Conservation (phyloP, 225 moss, liverwort and hornwort genomes). For the Takakia lepidozioides region DNA sequence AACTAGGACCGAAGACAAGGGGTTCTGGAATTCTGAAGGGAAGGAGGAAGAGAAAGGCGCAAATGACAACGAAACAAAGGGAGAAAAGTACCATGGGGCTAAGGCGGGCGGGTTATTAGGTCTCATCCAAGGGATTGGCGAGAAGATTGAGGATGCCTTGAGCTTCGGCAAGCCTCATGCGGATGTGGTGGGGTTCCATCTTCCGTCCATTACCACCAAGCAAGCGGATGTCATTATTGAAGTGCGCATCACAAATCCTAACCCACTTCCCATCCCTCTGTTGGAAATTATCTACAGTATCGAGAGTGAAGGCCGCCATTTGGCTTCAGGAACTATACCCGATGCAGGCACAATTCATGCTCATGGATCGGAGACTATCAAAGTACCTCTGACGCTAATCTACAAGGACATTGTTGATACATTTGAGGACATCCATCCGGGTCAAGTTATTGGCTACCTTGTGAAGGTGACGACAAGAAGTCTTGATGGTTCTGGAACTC, state of each 20-base stretch:
- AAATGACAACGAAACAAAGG: slow-evolving; percentile 11
- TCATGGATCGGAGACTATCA: slow-evolving; percentile 67
- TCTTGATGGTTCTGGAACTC: too few species aligned
- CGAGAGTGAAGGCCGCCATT: slow-evolving; percentile 51
- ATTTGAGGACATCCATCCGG: slow-evolving; percentile 71
- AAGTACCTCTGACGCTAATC: slow-evolving; percentile 63
- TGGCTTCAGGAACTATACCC: slow-evolving; percentile 69
- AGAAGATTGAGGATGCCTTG: slow-evolving; percentile 48
- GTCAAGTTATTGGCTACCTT: slow-evolving; percentile 65
- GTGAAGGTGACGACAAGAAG: slow-evolving; percentile 22
- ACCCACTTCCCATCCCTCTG: slow-evolving; percentile 79
- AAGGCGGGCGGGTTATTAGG: slow-evolving; percentile 21
- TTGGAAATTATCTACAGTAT: slow-evolving; percentile 73
- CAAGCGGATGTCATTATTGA: slow-evolving; percentile 58
- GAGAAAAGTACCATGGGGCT: slow-evolving; percentile 6
- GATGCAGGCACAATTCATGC: slow-evolving; percentile 75
- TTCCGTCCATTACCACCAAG: slow-evolving; percentile 58
- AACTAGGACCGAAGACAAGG: too few species aligned
- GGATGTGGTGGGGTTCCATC: slow-evolving; percentile 45
- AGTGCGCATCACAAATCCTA: slow-evolving; percentile 75
- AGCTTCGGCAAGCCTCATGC: slow-evolving; percentile 68
- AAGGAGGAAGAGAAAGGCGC: slow-evolving; percentile 4
- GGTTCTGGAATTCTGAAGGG: background rate
- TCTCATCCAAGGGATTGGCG: slow-evolving; percentile 57
- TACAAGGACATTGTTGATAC: slow-evolving; percentile 77